These are phyloP conservation scores for Boletus sensibilis DNA, from an alignment of 768 basidiomycete genomes.

Conservation along the genomic window DNA sequence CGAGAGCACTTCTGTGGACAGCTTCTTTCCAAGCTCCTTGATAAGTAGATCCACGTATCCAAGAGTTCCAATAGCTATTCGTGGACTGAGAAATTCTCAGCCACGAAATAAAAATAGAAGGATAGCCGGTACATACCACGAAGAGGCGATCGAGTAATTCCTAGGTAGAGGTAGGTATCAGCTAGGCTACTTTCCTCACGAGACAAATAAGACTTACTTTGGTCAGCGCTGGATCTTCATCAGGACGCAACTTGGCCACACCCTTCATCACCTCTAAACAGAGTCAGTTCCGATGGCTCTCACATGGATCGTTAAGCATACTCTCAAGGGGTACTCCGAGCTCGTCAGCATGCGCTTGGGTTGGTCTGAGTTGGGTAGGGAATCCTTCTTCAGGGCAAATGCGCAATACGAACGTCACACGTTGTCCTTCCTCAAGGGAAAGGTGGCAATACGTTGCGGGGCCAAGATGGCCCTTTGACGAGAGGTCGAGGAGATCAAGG, in stretches of 20 bases:
- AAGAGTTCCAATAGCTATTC: constrained; percentile 79
- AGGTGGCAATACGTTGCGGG: constrained; percentile 58
- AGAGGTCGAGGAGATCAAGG: constrained; percentile 63
- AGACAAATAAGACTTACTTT: constrained; percentile 38
- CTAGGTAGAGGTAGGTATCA: constrained; percentile 30
- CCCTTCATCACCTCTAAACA: constrained; percentile 42
- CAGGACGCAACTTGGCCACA: constrained; percentile 45
- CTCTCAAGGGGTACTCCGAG: constrained; percentile 48
- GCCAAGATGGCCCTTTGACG: constrained; percentile 73
- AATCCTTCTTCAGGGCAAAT: constrained; percentile 50
- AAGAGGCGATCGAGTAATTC: constrained; percentile 58
- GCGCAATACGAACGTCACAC: constrained; percentile 84
- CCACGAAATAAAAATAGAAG: neutral
- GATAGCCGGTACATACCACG: constrained; percentile 37
- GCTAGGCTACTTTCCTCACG: neutral
- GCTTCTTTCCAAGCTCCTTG: constrained; percentile 94
- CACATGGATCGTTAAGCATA: constrained; percentile 19
- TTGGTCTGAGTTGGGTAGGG: constrained; percentile 21
- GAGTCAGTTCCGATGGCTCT: constrained; percentile 3
- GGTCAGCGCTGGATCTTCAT: constrained; percentile 73
- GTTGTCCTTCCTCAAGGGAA: constrained; percentile 77
- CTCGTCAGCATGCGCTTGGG: constrained; percentile 41
- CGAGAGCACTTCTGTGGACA: constrained; percentile 89
- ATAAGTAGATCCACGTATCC: constrained; percentile 90
- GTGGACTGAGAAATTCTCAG: constrained; percentile 49